These are phyloP conservation scores for Primulina eburnea DNA, from an alignment of 257 asterid genomes.

Conservation along the genomic window DNA sequence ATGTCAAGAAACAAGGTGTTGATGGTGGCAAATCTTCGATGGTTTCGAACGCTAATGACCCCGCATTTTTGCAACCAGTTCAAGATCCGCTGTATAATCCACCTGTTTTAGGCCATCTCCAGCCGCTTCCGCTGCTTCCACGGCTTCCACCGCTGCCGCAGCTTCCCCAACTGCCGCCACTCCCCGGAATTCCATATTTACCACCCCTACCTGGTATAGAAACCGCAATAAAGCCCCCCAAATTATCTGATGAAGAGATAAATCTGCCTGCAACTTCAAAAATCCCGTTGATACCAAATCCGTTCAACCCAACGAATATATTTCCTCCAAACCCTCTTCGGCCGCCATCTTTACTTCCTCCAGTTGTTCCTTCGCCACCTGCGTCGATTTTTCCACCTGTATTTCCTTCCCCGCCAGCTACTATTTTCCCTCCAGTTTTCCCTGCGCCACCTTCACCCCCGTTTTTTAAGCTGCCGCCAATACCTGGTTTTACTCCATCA, in stretches of 20 bases:
- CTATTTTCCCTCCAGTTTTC: slow-evolving; percentile 37
- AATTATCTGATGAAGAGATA: not conserved
- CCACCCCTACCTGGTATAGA: slow-evolving; percentile 34
- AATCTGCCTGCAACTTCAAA: slow-evolving; percentile 12
- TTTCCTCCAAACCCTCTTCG: slow-evolving; percentile 43
- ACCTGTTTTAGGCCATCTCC: slow-evolving; percentile 15
- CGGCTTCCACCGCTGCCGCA: slow-evolving; percentile 47
- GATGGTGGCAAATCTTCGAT: slow-evolving; percentile 25
- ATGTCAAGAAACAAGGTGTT: slow-evolving; percentile 7
- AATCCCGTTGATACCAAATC: slow-evolving; percentile 41
- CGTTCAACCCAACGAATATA: slow-evolving; percentile 20
- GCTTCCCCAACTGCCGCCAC: slow-evolving; percentile 58
- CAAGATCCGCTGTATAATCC: slow-evolving; percentile 28
- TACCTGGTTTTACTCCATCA: slow-evolving; percentile 55
- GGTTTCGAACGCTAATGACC: slow-evolving; percentile 32
- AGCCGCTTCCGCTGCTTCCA: slow-evolving; percentile 42
- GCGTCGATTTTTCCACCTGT: slow-evolving; percentile 29
- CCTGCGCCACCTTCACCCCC: slow-evolving; percentile 51
- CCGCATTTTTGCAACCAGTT: not conserved
- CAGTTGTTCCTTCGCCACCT: slow-evolving; percentile 30
- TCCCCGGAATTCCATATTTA: slow-evolving; percentile 46
- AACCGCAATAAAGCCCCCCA: not conserved
- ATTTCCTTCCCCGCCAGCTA: slow-evolving; percentile 36
- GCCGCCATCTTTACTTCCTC: slow-evolving; percentile 52
- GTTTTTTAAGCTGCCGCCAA: slow-evolving; percentile 34